A percentile compares a stretch with the other conserved stretches of the same genome.
phyloP scores from a whole-genome alignment of 2,329 filamentous ascomycete species.

The Ceratocystis smalleyi region DNA sequence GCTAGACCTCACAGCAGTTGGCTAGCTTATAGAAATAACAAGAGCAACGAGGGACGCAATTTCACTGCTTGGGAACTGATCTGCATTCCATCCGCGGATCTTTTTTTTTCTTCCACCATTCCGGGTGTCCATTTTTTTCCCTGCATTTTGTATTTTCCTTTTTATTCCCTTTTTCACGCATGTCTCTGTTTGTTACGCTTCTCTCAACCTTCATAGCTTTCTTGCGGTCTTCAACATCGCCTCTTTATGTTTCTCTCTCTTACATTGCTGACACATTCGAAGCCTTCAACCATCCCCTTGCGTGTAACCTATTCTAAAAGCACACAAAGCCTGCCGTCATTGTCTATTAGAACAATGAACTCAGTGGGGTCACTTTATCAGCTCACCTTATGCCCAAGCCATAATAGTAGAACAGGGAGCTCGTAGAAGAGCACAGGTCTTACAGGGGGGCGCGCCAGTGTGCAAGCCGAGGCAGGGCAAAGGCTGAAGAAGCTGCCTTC shows the following conservation, averaged over 20 bases:
- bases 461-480: not conserved
- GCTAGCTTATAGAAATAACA: not conserved
- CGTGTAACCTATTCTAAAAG: not conserved
- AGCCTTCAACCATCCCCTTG: not conserved
- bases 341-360: too few relatives aligned
- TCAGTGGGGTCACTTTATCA: too few relatives aligned
- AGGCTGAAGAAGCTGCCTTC: not conserved
- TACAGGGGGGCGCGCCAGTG: too few relatives aligned
- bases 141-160: not conserved
- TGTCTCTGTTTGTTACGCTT: not conserved
- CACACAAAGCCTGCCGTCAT: not conserved
- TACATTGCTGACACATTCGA: conserved; percentile 1
- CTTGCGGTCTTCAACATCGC: not conserved
- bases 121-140: conserved; percentile 2
- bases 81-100: not conserved
- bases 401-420: too few relatives aligned
- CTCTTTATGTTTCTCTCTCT: conserved; percentile 3
- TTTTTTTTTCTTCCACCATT: conserved; percentile 1
- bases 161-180: not conserved
- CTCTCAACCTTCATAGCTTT: not conserved
- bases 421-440: too few relatives aligned
- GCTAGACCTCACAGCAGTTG: not conserved
- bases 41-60: conserved; percentile 1
- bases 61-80: conserved; percentile 2
- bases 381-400: too few relatives aligned